phyloP scores from a whole-genome alignment of 106 monocot species.

The Gastrodia elata region DNA sequence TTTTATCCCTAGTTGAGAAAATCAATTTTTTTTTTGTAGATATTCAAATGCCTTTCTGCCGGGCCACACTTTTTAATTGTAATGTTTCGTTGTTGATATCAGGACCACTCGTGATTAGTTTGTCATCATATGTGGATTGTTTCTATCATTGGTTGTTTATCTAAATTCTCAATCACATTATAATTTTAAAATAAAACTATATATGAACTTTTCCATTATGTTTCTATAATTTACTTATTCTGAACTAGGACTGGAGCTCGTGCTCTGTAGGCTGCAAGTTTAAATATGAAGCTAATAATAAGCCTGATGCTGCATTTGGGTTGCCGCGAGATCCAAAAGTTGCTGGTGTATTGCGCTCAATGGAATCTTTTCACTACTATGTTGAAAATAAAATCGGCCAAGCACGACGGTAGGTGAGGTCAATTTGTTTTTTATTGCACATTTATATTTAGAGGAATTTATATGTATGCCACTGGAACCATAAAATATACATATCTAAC shows the following conservation, averaged over 20 bases:
- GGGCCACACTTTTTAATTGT: not conserved
- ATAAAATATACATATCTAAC: too few relatives aligned
- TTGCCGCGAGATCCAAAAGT: conserved; percentile 17
- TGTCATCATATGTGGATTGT: not conserved
- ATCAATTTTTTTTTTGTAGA: not conserved
- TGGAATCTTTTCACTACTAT: conserved; percentile 88
- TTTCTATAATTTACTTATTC: not conserved
- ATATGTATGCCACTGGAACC: too few relatives aligned
- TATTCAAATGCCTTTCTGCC: not conserved
- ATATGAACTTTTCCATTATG: not conserved
- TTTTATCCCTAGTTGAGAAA: not conserved
- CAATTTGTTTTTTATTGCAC: not conserved
- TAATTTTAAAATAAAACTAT: not conserved
- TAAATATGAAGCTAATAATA: conserved; percentile 23
- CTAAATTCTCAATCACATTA: not conserved
- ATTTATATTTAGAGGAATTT: not conserved
- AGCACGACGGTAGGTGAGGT: conserved; percentile 87
- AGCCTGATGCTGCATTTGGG: conserved; percentile 57
- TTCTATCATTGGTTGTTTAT: not conserved
- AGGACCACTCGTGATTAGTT: not conserved
- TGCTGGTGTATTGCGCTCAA: conserved; percentile 50
- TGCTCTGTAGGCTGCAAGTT: conserved; percentile 82
- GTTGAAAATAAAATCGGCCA: conserved; percentile 49
- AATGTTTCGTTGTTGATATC: not conserved
- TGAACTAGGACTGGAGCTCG: conserved; percentile 50